Base-by-base conservation (phyloP, 768 basidiomycete genomes). In the Rhizopogon vulgaris region DNA sequence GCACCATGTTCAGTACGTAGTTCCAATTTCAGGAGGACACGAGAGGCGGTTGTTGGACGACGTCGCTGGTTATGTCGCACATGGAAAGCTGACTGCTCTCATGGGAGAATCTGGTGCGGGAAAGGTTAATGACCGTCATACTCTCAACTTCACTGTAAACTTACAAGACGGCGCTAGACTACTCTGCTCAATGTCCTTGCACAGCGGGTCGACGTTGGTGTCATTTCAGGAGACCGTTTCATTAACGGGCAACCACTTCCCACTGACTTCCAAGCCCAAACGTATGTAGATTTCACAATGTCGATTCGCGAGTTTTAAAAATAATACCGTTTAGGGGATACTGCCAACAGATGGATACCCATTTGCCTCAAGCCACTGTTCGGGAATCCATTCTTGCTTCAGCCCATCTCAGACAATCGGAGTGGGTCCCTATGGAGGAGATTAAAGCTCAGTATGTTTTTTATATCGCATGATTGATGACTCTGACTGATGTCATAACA, bases 311-410 rank as follows among this genome's bases (percentile, higher is more conserved):
- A 15, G 45, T 8, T 15, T 39, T 3, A 28, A 12, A 3, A 6
- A 14, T n/a, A n/a, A n/a, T n/a, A n/a, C n/a, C 12, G 4, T n/a
- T 47, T 25, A 86, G 83, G 40, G 90, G 89, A 0, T 94, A 92
- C 60, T 88, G 85, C 54, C 90, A 94, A 60, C 93, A 95, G 63
- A 82, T 79, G 70, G 90, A 92, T 59, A 87, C 84, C 0, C 91
- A 94, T 68, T 75, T 87, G 10, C 77, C 78, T 27, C 83, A 83
- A 5, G 72, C 82, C 18, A 91, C 90, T 2, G 90, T 94, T 7
- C 75, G 87, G 38, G 90, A 94, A 57, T 87, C 90, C 0, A 68
- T 94, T 3, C 68, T 80, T 28, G 85, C 90, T 67, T 92, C 90
- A 5, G 91, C 91, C 4, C 80, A 79, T 51, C 68, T 93, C 15